Conservation (phyloP, 2,329 filamentous ascomycete genomes). For the Scedosporium dehoogii region DNA sequence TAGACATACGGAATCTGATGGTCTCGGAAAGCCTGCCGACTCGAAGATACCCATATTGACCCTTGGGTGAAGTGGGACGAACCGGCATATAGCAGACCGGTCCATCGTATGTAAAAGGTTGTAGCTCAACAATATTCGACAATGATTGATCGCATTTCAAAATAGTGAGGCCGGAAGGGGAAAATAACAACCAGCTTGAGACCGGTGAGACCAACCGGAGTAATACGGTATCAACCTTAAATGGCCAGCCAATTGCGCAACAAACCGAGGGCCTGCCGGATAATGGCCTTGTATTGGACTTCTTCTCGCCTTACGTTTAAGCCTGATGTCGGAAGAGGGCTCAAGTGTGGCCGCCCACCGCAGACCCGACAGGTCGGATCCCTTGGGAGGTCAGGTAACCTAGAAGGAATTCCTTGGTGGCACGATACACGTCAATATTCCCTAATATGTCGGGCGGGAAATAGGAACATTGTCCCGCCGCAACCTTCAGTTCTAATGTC, state of each 20-base stretch:
- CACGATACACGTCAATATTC: background rate
- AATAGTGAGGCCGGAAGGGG: background rate
- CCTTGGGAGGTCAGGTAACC: background rate
- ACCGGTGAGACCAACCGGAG: background rate
- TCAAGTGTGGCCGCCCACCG: background rate
- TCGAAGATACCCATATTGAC: no score
- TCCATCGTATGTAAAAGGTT: background rate
- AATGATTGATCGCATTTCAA: background rate
- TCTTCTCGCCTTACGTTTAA: background rate
- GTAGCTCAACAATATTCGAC: background rate
- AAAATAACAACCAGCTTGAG: background rate
- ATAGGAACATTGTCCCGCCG: background rate
- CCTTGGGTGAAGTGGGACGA: background rate
- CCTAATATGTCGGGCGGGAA: background rate
- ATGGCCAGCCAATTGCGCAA: background rate
- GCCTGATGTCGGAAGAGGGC: background rate
- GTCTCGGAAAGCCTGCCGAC: no score
- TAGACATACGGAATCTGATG: background rate
- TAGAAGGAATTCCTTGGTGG: background rate
- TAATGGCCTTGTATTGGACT: background rate
- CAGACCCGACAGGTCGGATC: background rate
- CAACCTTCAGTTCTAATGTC: background rate
- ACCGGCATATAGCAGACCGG: background rate
- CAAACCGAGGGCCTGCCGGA: background rate
- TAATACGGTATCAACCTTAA: background rate